phyloP scores from a whole-genome alignment of 2,329 filamentous ascomycete genomes.

The Diaporthe citri region DNA sequence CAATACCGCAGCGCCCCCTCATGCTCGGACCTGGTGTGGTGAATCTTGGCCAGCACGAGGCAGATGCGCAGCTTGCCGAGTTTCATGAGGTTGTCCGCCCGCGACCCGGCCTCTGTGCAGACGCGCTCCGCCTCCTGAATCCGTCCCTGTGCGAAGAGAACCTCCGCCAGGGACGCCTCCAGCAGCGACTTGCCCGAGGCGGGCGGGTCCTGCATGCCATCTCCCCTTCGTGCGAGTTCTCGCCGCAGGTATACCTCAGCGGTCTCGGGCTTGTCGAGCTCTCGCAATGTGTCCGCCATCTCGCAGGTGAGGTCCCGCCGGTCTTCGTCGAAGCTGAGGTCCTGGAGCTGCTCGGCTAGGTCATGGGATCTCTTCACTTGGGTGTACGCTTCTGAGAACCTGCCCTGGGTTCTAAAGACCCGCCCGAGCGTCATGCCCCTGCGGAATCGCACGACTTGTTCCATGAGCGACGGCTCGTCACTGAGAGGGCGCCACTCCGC shows the following conservation, averaged over 20 bases:
- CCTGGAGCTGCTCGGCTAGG: neutral
- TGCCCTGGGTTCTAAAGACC: neutral
- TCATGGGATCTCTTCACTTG: neutral
- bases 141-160: slow-evolving; percentile 6
- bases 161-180: slow-evolving; percentile 1
- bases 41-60: slow-evolving; percentile 13
- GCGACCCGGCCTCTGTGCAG: neutral
- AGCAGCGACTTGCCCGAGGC: slow-evolving; percentile 5
- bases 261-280: slow-evolving; percentile 19
- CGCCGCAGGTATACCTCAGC: slow-evolving; percentile 1
- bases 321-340: slow-evolving; percentile 8
- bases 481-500: neutral
- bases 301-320: slow-evolving; percentile 10
- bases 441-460: neutral
- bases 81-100: neutral
- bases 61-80: slow-evolving; percentile 6
- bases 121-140: neutral
- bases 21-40: neutral
- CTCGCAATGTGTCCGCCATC: slow-evolving; percentile 2
- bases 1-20: neutral
- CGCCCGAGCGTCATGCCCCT: neutral
- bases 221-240: neutral
- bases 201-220: neutral
- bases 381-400: neutral
- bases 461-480: neutral